Evolutionary conservation across 768 basidiomycete genomes (phyloP).

Genomic region (Lentinus brumalis): DNA sequence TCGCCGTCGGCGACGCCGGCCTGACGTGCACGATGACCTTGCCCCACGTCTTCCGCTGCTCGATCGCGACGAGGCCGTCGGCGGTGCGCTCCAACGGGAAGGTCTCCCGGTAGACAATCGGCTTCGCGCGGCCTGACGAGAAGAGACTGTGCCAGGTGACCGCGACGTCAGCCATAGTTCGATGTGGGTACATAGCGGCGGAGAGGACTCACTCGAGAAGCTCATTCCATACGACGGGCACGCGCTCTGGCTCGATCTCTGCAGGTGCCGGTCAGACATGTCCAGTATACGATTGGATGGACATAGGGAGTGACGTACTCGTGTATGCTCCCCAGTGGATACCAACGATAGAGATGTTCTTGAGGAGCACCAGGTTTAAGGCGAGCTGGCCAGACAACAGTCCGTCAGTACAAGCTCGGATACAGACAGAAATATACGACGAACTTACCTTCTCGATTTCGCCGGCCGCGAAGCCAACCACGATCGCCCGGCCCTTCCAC

Average conservation of each 20-base stretch:
- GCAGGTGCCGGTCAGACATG: neutral
- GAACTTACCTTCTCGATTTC: conserved; percentile 72
- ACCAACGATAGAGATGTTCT: conserved; percentile 65
- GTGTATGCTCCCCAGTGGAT: conserved; percentile 86
- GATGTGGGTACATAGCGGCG: neutral
- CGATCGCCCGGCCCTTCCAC: conserved; percentile 90
- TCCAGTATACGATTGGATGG: neutral
- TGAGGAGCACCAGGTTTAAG: conserved; percentile 56
- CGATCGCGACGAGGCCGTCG: conserved; percentile 74
- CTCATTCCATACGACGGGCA: conserved; percentile 71
- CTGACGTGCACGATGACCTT: conserved; percentile 75
- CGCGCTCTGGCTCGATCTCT: conserved; percentile 67
- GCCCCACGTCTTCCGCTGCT: conserved; percentile 88
- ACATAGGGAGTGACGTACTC: conserved; percentile 44
- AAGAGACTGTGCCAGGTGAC: conserved; percentile 55
- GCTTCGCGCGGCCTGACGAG: conserved; percentile 60
- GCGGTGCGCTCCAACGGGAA: conserved; percentile 69
- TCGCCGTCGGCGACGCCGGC: conserved; percentile 42
- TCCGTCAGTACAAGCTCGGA: neutral
- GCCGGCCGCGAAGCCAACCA: conserved; percentile 92
- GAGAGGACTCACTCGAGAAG: conserved; percentile 56
- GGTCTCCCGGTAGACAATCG: conserved; percentile 68
- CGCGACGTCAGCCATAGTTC: neutral
- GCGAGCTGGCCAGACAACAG: conserved; percentile 60
- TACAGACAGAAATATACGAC: neutral